Conservation (phyloP, 2,329 filamentous ascomycete species). For the Stachybotrys chlorohalonatus region DNA sequence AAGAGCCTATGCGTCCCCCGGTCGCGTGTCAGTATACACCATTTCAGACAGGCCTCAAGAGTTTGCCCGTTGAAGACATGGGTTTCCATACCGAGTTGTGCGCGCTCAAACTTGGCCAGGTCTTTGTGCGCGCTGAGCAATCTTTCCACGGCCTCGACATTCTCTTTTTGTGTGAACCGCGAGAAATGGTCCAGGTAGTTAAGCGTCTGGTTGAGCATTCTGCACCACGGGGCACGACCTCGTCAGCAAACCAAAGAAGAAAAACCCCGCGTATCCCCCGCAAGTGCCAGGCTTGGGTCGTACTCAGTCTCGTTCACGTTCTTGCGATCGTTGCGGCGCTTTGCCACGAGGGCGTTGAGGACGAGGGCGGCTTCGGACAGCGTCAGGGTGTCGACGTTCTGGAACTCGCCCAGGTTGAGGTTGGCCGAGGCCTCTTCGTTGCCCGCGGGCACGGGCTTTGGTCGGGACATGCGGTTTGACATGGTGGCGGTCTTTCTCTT, state of each 20-base stretch:
- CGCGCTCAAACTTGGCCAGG: conserved; percentile 86
- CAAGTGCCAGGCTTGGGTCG: conserved; percentile 15
- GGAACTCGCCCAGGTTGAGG: conserved; percentile 87
- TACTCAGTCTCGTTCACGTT: conserved; percentile 80
- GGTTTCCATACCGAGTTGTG: conserved; percentile 63
- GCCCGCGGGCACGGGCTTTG: conserved; percentile 59
- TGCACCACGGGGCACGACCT: conserved; percentile 17
- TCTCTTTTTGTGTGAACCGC: conserved; percentile 91
- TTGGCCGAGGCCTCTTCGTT: conserved; percentile 81
- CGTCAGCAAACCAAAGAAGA: conserved; percentile 3
- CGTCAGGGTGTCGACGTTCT: conserved; percentile 83
- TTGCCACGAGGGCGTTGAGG: conserved; percentile 79
- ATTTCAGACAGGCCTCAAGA: too few relatives aligned
- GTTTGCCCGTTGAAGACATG: neutral
- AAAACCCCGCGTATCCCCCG: too few relatives aligned
- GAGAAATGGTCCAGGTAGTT: conserved; percentile 93
- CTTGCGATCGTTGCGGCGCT: conserved; percentile 70
- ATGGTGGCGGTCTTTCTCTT: conserved; percentile 3
- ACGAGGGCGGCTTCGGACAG: conserved; percentile 87
- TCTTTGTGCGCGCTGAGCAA: conserved; percentile 71
- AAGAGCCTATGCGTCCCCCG: conserved; percentile 53
- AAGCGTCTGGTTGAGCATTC: conserved; percentile 76
- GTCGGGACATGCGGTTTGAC: conserved; percentile 43
- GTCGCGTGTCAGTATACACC: neutral
- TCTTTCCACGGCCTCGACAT: conserved; percentile 87